Percentiles rank a stretch among this genome's conserved stretches.
phyloP scores from a whole-genome alignment of 1,139 yeast genomes.

The Candida sp. region DNA sequence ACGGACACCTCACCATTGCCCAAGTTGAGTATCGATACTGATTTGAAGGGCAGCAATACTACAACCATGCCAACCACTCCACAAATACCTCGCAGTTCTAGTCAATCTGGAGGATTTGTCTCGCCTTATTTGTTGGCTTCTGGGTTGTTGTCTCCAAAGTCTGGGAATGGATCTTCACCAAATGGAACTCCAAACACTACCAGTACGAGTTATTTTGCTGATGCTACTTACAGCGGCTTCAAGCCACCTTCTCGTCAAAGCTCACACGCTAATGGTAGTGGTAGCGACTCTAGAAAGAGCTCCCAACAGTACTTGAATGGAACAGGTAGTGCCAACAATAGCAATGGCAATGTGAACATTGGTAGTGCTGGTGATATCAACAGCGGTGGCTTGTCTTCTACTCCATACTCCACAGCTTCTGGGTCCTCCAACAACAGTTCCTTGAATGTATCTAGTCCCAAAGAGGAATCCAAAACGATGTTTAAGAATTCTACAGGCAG shows the following conservation, averaged over 20 bases:
- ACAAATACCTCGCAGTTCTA: conserved; percentile 22
- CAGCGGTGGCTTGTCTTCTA: conserved; percentile 5
- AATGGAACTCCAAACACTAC: conserved; percentile 22
- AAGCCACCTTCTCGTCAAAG: conserved; percentile 12
- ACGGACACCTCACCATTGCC: conserved; percentile 31
- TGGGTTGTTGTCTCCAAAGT: conserved; percentile 55
- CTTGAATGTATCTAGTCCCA: conserved; percentile 1
- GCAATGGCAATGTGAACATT: background rate
- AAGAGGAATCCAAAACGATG: conserved; percentile 16
- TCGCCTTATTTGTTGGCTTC: conserved; percentile 66
- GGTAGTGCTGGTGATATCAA: background rate
- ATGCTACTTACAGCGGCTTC: conserved; percentile 1
- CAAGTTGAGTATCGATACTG: conserved; percentile 40
- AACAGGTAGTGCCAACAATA: background rate
- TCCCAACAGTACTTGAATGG: background rate
- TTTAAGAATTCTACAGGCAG: conserved; percentile 29
- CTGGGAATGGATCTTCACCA: conserved; percentile 28
- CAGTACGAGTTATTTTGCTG: conserved; percentile 11
- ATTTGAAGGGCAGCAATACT: background rate
- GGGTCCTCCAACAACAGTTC: conserved; percentile 7
- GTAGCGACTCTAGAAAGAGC: conserved; percentile 6
- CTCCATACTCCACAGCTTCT: conserved; percentile 10
- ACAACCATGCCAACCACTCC: conserved; percentile 31
- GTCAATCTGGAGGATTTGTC: conserved; percentile 55
- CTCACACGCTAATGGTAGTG: conserved; percentile 2